Conservation (phyloP, 129 eudicot species). For the Gnaphalium uliginosum region DNA sequence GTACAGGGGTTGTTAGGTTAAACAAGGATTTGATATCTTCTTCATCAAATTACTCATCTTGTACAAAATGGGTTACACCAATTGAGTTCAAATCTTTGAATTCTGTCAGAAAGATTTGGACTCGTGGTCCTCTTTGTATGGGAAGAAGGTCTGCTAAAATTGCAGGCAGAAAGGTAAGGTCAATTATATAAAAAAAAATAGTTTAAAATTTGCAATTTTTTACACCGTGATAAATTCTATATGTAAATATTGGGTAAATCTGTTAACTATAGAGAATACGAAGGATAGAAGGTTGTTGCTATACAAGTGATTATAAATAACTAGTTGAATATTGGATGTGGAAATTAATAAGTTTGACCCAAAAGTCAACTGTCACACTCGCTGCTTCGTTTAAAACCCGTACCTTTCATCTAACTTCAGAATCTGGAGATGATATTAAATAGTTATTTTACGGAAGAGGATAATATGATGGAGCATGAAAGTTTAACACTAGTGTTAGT, state of each 20-base stretch:
- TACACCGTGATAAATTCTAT: background rate
- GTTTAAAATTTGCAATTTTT: background rate
- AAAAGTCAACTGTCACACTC: background rate
- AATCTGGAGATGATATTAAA: background rate
- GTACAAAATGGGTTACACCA: slow-evolving; percentile 36
- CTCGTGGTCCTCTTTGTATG: slow-evolving; percentile 79
- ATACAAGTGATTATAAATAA: background rate
- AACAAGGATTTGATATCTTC: slow-evolving; percentile 37
- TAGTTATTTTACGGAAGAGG: background rate
- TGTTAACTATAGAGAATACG: background rate
- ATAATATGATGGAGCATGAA: background rate
- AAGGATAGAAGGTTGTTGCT: background rate
- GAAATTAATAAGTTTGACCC: slow-evolving; percentile 1
- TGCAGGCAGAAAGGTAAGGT: slow-evolving; percentile 84
- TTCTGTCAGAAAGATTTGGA: slow-evolving; percentile 62
- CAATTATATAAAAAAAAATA: background rate
- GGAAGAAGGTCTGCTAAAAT: slow-evolving; percentile 91
- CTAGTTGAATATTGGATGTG: background rate
- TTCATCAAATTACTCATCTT: slow-evolving; percentile 44
- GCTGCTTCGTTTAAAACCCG: background rate
- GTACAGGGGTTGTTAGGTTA: slow-evolving; percentile 41
- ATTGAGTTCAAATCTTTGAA: slow-evolving; percentile 34
- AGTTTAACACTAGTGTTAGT: background rate
- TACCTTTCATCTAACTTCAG: background rate
- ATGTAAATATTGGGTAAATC: background rate